Conservation (phyloP, 805 yeast species). For the Barnettozyma siamensis region DNA sequence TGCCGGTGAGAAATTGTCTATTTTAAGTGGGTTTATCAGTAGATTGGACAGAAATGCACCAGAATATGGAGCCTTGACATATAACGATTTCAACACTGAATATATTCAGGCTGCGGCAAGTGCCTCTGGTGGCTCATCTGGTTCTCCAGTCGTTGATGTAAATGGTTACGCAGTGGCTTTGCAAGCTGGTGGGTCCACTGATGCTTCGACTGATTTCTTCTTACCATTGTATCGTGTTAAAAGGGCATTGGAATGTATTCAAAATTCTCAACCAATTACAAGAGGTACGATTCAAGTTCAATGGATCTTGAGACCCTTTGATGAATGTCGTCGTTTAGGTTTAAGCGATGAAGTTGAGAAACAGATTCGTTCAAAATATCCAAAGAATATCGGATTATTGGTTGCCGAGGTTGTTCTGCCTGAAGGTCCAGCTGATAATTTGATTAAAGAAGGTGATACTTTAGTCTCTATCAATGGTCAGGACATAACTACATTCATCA, state of each 20-base stretch:
- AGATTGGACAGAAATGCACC: slow-evolving; percentile 93
- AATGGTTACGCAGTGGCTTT: slow-evolving; percentile 85
- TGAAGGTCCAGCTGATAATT: slow-evolving; percentile 74
- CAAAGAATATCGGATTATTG: slow-evolving; percentile 70
- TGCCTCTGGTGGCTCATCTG: slow-evolving; percentile 94
- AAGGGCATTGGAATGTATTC: slow-evolving; percentile 76
- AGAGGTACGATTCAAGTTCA: slow-evolving; percentile 92
- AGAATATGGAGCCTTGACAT: slow-evolving; percentile 81
- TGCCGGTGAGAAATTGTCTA: slow-evolving; percentile 90
- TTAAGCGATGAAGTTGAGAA: slow-evolving; percentile 69
- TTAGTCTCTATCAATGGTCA: slow-evolving; percentile 66
- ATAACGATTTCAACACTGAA: slow-evolving; percentile 90
- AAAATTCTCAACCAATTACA: slow-evolving; percentile 50
- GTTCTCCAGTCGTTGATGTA: slow-evolving; percentile 91
- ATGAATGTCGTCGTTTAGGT: slow-evolving; percentile 86
- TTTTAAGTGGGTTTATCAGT: slow-evolving; percentile 71
- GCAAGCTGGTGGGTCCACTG: slow-evolving; percentile 91
- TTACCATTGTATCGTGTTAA: slow-evolving; percentile 78
- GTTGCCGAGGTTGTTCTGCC: slow-evolving; percentile 81
- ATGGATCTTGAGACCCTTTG: slow-evolving; percentile 82
- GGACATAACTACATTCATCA: slow-evolving; percentile 61
- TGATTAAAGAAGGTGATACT: slow-evolving; percentile 80
- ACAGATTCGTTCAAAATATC: slow-evolving; percentile 60
- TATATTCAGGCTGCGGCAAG: slow-evolving; percentile 95
- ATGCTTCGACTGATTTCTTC: slow-evolving; percentile 90